Evolutionary conservation across 352 stramenopile species (phyloP), one percentile per base, ranked within the genome.

Genomic region (Globisporangium apiculatum): DNA sequence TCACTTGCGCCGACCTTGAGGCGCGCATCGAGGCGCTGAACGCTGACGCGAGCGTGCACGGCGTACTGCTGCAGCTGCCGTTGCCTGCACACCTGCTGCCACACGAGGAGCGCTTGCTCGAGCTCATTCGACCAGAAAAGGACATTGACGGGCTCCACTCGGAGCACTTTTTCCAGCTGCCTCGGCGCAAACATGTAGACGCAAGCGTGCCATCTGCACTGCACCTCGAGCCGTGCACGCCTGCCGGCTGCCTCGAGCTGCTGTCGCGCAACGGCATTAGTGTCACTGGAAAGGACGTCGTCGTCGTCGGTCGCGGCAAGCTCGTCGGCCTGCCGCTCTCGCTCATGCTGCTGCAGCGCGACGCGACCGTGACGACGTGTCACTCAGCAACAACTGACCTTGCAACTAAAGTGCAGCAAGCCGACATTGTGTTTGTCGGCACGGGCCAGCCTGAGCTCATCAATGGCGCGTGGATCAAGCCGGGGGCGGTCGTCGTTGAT

Each of bases 131-230:
- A 47, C 75, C 87, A 3, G 64, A 73, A 9, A 99, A 99, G 65
- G 97, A 99, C 76, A 97, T 99, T 12, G 98, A 99, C 69, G 98
- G 97, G n/a, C 87, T 99, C 47, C 95, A 99, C 72, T 95, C 97
- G 54, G 67, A 89, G 46, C 99, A 99, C 80, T 96, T 99, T 18
- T 97, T 91, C 48, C 77, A 87, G 38, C 70, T 99, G 6, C 67
- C 77, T n/a, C 75, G 80, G 60, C 53, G 49, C 24, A 69, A 64
- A 38, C 56, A 62, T 31, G 24, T 31, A 31, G 24, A 31, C 24
- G 24, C 24, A 31, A 31, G 24, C 24, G 24, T 31, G 24, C 24
- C 24, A 31, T 31, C 24, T 31, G 24, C 79, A 55, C 71, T 86
- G 94, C 83, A 58, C 72, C 87, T 83, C 51, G 89, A 72, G 91